Evolutionary conservation across 305 asterid species (phyloP).

Genomic region (Plantago rigida): DNA sequence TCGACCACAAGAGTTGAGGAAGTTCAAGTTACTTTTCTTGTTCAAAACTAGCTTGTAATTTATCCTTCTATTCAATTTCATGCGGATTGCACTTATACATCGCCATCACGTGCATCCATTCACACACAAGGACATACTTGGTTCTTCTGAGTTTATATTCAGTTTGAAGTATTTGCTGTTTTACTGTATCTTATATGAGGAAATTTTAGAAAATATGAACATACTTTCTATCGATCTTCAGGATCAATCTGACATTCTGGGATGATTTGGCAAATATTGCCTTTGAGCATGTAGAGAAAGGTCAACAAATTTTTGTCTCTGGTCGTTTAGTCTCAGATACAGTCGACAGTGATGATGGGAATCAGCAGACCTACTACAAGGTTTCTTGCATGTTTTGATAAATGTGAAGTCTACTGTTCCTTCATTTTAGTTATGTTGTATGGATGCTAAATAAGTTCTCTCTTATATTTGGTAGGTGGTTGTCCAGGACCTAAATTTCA

Average conservation of each 20-base stretch:
- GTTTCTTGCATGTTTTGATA: slow-evolving; percentile 28
- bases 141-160: no score
- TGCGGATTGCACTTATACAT: neutral
- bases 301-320: slow-evolving; percentile 64
- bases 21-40: neutral
- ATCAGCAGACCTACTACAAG: slow-evolving; percentile 79
- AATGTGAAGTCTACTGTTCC: slow-evolving; percentile 5
- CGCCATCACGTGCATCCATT: neutral
- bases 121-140: neutral
- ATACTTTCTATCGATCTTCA: slow-evolving; percentile 27
- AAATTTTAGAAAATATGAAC: slow-evolving; percentile 1
- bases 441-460: slow-evolving; percentile 16
- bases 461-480: slow-evolving; percentile 47
- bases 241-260: slow-evolving; percentile 90
- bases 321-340: slow-evolving; percentile 79
- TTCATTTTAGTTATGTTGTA: neutral
- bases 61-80: neutral
- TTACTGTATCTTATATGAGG: neutral
- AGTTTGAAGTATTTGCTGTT: neutral
- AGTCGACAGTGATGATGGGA: slow-evolving; percentile 71
- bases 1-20: no score
- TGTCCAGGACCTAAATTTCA: slow-evolving; percentile 73
- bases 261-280: slow-evolving; percentile 85
- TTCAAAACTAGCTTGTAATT: neutral
- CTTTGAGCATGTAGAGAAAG: slow-evolving; percentile 73